A percentile compares a stretch with the other conserved stretches of the same genome.
These are phyloP conservation scores for Cyberlindnera subsufficiens DNA, from an alignment of 805 yeast genomes.

Conservation along the genomic window DNA sequence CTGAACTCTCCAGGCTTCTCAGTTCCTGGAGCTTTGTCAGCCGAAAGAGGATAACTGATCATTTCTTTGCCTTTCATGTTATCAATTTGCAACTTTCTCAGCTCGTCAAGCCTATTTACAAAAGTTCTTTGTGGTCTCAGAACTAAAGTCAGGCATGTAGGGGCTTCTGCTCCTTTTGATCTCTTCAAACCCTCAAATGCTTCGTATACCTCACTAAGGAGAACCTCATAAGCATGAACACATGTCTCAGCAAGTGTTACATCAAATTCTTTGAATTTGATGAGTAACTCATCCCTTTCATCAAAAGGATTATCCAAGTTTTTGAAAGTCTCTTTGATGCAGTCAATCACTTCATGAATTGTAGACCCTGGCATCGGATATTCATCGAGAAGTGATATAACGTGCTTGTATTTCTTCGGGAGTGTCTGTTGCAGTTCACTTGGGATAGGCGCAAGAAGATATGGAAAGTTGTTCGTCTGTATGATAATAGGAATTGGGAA, in stretches of 20 bases:
- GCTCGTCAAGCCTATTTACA: slow-evolving; percentile 8
- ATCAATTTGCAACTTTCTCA: slow-evolving; percentile 2
- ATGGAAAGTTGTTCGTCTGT: slow-evolving; percentile 14
- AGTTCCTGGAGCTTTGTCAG: too few relatives aligned
- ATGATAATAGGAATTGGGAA: slow-evolving; percentile 18
- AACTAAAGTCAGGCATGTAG: slow-evolving; percentile 10
- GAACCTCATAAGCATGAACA: slow-evolving; percentile 13
- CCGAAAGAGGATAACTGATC: neutral
- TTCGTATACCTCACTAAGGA: slow-evolving; percentile 13
- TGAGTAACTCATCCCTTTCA: slow-evolving; percentile 13
- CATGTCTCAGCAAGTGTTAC: slow-evolving; percentile 14
- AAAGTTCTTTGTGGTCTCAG: slow-evolving; percentile 13
- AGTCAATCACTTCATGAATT: slow-evolving; percentile 12
- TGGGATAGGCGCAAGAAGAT: slow-evolving; percentile 16
- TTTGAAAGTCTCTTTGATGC: slow-evolving; percentile 14
- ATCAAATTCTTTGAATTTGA: slow-evolving; percentile 18
- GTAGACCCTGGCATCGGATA: slow-evolving; percentile 9
- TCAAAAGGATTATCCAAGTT: slow-evolving; percentile 15
- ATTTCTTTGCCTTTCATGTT: neutral
- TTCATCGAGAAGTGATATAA: slow-evolving; percentile 17
- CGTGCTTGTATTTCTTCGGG: slow-evolving; percentile 9
- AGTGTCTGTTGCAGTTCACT: slow-evolving; percentile 1
- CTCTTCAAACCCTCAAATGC: slow-evolving; percentile 9
- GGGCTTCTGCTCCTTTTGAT: slow-evolving; percentile 3
- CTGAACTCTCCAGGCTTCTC: too few relatives aligned